Base-by-base conservation (phyloP, 2,329 filamentous ascomycete species). In the Cercospora canescens region DNA sequence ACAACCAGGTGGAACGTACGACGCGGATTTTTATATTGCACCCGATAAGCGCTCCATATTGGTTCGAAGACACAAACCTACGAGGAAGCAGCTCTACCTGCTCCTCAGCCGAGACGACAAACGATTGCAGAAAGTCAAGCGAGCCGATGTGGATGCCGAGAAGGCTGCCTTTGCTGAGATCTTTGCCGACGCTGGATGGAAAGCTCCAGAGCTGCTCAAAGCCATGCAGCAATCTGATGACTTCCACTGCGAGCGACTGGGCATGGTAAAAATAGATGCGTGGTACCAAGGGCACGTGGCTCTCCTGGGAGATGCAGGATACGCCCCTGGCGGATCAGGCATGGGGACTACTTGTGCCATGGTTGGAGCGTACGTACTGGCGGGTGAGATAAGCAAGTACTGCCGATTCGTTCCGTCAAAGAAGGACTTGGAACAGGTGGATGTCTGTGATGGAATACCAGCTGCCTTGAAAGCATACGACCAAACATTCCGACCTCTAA, bases 171-270 rank as follows among this genome's bases (percentile, higher is more conserved):
- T 76, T 60, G 60, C 68, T 24, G 69, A 73, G 28, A 55, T 71
- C 16, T 75, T 71, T 66, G 60, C 64, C 6, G 71, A 72, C 57
- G 69, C 68, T 5, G 73, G 73, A 4, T 76, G 73, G 74, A 75
- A 80, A 61, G 71, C 74, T 5, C 66, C 72, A 0, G 74, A 80
- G 4, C 74, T 83, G 4, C 67, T 82, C 35, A 66, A 73, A 5
- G 79, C 74, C 0, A 78, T 81, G 76, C 62, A 74, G 28, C 55
- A 69, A 14, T 67, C 69, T 2, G 65, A 72, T 2, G 74, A 75
- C 54, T 74, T 76, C 60, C 75, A 75, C 63, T 69, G 69, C 63
- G 79, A 79, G 76, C 62, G 60, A 4, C 48, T 65, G 2, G 45
- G 63, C 4, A 41, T 65, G 21, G 63, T 65, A 0, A 55, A 65